phyloP scores from a whole-genome alignment of 371 early-diverging fungal genomes.

The Lichtheimia ornata region DNA sequence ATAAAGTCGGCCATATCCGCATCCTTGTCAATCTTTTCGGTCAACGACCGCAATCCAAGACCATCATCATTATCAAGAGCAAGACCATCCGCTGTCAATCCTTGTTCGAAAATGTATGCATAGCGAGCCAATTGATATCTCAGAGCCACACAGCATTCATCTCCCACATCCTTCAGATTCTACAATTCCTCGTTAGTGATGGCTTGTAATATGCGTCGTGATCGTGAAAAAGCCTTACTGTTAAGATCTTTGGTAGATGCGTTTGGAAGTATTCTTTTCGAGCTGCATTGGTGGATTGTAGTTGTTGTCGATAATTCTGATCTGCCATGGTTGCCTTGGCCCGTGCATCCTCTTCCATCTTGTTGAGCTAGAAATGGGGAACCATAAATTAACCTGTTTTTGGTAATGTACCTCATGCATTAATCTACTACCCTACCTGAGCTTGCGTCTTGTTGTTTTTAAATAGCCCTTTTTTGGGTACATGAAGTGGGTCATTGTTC shows the following conservation, averaged over 20 bases:
- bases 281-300: slow-evolving; percentile 62
- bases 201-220: background rate
- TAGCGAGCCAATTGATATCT: slow-evolving; percentile 74
- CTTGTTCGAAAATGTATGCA: slow-evolving; percentile 53
- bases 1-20: slow-evolving; percentile 50
- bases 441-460: slow-evolving; percentile 52
- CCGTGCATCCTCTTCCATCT: slow-evolving; percentile 72
- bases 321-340: slow-evolving; percentile 67
- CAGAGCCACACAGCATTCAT: slow-evolving; percentile 71
- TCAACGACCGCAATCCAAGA: slow-evolving; percentile 53
- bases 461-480: slow-evolving; percentile 57
- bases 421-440: slow-evolving; percentile 47
- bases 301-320: slow-evolving; percentile 74
- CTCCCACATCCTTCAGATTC: slow-evolving; percentile 69
- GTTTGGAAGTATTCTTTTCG: slow-evolving; percentile 67
- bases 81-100: slow-evolving; percentile 32
- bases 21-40: slow-evolving; percentile 66
- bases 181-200: slow-evolving; percentile 12
- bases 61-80: slow-evolving; percentile 41
- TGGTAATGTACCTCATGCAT: background rate
- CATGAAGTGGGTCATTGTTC: slow-evolving; percentile 52
- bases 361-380: slow-evolving; percentile 51
- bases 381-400: too few species aligned
- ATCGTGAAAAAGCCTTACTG: slow-evolving; percentile 8
- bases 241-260: slow-evolving; percentile 59